Conservation (phyloP, 2,329 filamentous ascomycete genomes). For the Biscogniauxia marginata region DNA sequence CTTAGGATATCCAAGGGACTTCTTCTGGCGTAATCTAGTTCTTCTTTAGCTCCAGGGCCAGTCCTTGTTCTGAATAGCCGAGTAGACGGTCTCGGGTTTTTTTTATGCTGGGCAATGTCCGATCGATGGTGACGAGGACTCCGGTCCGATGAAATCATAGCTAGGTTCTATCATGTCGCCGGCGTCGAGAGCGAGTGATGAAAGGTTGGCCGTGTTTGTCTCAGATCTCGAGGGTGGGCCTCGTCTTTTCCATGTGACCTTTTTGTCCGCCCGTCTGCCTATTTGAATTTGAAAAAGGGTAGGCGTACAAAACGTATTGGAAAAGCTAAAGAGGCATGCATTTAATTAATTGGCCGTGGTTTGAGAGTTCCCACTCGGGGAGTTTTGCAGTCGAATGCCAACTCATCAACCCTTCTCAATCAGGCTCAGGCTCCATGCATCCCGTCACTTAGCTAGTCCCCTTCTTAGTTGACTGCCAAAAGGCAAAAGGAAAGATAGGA, state of each 20-base stretch:
- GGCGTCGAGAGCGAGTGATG: not conserved
- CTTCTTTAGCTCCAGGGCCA: constrained; percentile 1
- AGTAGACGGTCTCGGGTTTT: no score
- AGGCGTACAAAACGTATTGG: not conserved
- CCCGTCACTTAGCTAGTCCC: not conserved
- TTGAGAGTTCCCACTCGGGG: not conserved
- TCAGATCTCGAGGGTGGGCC: not conserved
- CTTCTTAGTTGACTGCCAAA: not conserved
- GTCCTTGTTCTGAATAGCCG: constrained; percentile 1
- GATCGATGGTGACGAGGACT: not conserved
- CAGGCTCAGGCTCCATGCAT: not conserved
- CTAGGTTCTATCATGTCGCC: not conserved
- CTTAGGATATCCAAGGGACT: not conserved
- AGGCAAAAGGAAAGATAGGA: not conserved
- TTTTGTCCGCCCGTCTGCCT: not conserved
- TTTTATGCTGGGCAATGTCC: not conserved
- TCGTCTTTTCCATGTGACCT: not conserved
- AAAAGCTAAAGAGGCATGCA: not conserved
- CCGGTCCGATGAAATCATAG: not conserved
- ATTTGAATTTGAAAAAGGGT: not conserved
- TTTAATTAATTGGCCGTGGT: not conserved
- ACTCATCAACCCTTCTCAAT: not conserved
- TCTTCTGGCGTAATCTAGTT: not conserved
- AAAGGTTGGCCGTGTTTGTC: not conserved
- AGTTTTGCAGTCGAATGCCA: not conserved